A percentile compares a stretch with the other conserved stretches of the same genome.
phyloP scores from a whole-genome alignment of 306 rosid genomes.

The Gleditsia sinensis region DNA sequence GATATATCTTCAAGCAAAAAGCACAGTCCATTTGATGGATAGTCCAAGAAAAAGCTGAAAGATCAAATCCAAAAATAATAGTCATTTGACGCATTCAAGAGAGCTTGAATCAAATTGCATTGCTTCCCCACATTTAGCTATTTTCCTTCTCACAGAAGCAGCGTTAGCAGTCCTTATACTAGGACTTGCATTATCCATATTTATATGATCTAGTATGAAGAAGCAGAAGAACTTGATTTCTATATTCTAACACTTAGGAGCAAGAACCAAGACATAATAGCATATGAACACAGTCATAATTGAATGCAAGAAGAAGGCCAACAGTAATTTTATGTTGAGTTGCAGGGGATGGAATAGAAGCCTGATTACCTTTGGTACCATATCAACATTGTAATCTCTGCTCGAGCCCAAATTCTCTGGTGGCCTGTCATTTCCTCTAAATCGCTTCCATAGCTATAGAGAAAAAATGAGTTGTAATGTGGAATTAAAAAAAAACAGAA shows the following conservation, averaged over 20 bases:
- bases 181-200: not conserved
- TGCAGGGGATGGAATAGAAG: not conserved
- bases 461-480: not conserved
- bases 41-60: not conserved
- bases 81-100: conserved; percentile 17
- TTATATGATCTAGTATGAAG: conserved; percentile 5
- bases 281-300: not conserved
- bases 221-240: not conserved
- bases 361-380: not conserved
- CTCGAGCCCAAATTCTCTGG: not conserved
- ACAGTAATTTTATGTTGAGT: not conserved
- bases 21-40: not conserved
- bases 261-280: not conserved
- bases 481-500: not conserved
- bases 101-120: conserved; percentile 16
- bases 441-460: not conserved
- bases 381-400: not conserved
- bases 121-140: not conserved
- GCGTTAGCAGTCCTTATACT: not conserved
- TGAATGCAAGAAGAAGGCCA: not conserved
- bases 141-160: not conserved
- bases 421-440: not conserved
- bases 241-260: not conserved
- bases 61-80: not conserved
- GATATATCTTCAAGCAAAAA: not conserved